These are phyloP conservation scores for Clathrus columnatus DNA, from an alignment of 768 basidiomycete species.

Conservation along the genomic window DNA sequence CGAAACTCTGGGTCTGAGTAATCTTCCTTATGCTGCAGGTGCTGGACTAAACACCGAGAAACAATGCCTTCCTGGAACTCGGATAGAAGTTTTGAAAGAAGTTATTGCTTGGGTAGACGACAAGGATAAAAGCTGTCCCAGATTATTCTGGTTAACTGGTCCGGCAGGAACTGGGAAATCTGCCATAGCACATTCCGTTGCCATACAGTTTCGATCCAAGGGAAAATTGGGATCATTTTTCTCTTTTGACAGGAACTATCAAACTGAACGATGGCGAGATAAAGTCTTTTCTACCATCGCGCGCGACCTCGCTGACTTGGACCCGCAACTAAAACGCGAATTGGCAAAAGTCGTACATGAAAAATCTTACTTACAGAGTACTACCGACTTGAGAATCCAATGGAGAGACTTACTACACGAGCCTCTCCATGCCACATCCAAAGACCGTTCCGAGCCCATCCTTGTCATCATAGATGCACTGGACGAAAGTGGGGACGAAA, in stretches of 20 bases:
- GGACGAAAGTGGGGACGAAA: conserved; percentile 24
- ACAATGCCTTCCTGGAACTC: not conserved
- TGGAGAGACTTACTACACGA: conserved; percentile 13
- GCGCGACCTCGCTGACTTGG: conserved; percentile 20
- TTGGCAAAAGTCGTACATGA: not conserved
- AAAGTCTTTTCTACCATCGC: conserved; percentile 26
- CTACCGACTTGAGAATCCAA: conserved; percentile 12
- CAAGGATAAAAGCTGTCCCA: not conserved
- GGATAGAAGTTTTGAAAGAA: not conserved
- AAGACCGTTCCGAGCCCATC: conserved; percentile 5
- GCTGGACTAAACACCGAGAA: not conserved
- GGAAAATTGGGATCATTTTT: conserved; percentile 26
- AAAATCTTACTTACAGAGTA: conserved; percentile 6
- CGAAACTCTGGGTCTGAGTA: not conserved
- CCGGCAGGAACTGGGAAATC: conserved; percentile 31
- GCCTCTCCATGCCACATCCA: conserved; percentile 1
- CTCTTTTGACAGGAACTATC: conserved; percentile 21
- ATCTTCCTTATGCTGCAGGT: not conserved
- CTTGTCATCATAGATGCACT: conserved; percentile 29
- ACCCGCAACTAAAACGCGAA: not conserved
- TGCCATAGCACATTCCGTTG: conserved; percentile 27
- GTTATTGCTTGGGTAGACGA: conserved; percentile 19
- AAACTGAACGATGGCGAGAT: conserved; percentile 15
- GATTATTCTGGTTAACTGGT: conserved; percentile 23
- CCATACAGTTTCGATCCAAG: conserved; percentile 15